Conservation (phyloP, 768 basidiomycete species). For the Mycena amicta region DNA sequence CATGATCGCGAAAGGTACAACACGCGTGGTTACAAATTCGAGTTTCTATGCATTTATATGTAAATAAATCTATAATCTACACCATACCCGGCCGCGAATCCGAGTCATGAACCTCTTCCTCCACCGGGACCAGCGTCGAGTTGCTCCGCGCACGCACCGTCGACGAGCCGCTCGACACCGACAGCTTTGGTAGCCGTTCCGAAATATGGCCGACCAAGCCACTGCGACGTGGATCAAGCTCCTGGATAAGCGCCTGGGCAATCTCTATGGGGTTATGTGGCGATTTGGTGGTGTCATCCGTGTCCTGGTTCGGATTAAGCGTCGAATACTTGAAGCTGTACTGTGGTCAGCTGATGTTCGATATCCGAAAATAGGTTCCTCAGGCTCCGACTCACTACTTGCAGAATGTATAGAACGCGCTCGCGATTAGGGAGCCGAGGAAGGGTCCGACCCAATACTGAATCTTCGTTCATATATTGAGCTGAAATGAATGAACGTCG, state of each 20-base stretch:
- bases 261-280: constrained; percentile 37
- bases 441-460: constrained; percentile 76
- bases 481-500: constrained; percentile 22
- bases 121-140: constrained; percentile 9
- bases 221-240: constrained; percentile 13
- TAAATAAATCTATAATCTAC: constrained; percentile 1
- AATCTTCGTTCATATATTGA: constrained; percentile 4
- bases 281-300: constrained; percentile 43
- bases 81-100: neutral
- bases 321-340: constrained; percentile 53
- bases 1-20: neutral
- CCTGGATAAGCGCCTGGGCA: constrained; percentile 22
- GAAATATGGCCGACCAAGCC: constrained; percentile 14
- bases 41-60: too few species aligned
- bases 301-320: constrained; percentile 48
- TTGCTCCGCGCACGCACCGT: constrained; percentile 1
- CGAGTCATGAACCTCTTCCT: neutral
- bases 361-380: neutral
- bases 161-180: constrained; percentile 11
- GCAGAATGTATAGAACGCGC: constrained; percentile 57
- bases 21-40: neutral
- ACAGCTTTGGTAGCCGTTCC: constrained; percentile 17
- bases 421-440: constrained; percentile 63
- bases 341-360: constrained; percentile 3
- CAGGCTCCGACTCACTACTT: constrained; percentile 41